Base-by-base conservation (phyloP, 805 yeast genomes). In the Saccharomycopsis amapae region DNA sequence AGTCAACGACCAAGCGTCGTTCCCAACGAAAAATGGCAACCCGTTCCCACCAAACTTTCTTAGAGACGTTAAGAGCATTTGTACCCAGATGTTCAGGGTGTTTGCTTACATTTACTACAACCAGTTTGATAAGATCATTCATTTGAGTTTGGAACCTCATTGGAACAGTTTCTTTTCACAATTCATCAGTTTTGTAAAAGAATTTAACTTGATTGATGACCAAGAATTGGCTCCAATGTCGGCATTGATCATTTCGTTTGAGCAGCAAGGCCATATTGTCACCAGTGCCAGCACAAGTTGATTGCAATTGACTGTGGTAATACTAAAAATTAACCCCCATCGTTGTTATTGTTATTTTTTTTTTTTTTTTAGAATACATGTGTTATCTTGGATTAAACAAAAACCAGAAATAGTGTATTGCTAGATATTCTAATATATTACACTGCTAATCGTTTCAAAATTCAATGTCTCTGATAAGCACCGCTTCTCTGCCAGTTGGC, bases 131-230 rank as follows among this genome's bases (percentile, higher is more conserved):
- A 87, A 83, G 59, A 75, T 90, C 20, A 79, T 90, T n/a, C 97
- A 93, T 62, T 65, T 93, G 49, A 81, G 95, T 1, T 64, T 93
- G 49, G 98, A 93, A 61, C 96, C 97, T 1, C 97, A 93, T 62
- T 93, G 96, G 95, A 93, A 93, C 63, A 89, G 97, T 2, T 85
- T 89, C 56, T 93, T 94, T 65, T 93, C 96, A 13, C 98, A 93
- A 61, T 93, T 85, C 58, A 75, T 90, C 37, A 82, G 95, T 44
- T 86, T 93, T 58, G 76, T 84, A 12, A 81, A 82, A 54, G 95
- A 88, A 53, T 93, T 86, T 62, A 81, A 77, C 44, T 72, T 93
- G 53, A 70, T 93, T 30, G 97, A 88, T 49, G 68, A 78, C 43
- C 69, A 72, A 45, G 99, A 93, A 53, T 65, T 88, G 62, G 83